phyloP scores from a whole-genome alignment of 305 asterid species.

The Fraxinus nigra region DNA sequence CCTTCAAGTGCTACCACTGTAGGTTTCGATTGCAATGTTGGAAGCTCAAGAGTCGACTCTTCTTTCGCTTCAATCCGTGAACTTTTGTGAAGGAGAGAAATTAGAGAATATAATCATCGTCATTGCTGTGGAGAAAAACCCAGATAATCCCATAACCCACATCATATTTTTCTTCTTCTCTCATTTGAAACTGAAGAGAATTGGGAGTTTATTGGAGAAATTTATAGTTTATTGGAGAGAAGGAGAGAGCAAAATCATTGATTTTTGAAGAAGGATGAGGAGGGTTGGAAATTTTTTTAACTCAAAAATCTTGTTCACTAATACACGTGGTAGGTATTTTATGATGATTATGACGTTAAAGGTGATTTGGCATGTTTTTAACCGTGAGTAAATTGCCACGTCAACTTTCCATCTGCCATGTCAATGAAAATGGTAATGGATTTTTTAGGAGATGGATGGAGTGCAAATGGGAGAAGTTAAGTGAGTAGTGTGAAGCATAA shows the following conservation, averaged over 20 bases:
- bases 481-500: too few relatives aligned
- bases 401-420: too few relatives aligned
- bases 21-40: slow-evolving; percentile 93
- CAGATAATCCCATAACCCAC: background rate
- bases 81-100: background rate
- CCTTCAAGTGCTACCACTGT: slow-evolving; percentile 66
- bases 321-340: too few relatives aligned
- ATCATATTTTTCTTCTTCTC: background rate
- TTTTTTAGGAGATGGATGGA: too few relatives aligned
- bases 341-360: too few relatives aligned
- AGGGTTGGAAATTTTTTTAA: background rate
- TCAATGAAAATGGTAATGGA: too few relatives aligned
- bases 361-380: too few relatives aligned
- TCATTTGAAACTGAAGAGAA: background rate
- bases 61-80: slow-evolving; percentile 35
- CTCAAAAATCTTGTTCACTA: too few relatives aligned
- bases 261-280: too few relatives aligned
- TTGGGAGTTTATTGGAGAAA: background rate
- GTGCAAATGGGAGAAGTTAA: too few relatives aligned
- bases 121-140: background rate
- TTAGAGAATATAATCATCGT: background rate
- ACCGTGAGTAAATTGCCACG: too few relatives aligned
- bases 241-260: background rate
- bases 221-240: background rate
- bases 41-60: slow-evolving; percentile 78